phyloP scores from a whole-genome alignment of 148 eudicot species.

The Vaccinium corymbosum region DNA sequence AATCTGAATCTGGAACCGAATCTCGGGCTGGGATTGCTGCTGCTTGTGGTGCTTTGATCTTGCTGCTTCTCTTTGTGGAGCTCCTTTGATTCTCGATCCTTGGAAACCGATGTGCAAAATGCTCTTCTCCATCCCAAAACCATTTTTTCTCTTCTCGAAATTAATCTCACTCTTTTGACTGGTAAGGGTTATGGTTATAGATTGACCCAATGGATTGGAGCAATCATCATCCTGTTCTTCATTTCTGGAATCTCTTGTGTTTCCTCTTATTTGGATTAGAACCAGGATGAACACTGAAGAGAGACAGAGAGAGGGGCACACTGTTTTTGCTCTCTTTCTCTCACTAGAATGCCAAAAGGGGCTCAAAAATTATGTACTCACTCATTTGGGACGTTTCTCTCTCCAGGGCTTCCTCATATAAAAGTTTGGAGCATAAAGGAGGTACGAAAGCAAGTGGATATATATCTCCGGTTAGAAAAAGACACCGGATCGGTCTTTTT shows the following conservation, averaged over 20 bases:
- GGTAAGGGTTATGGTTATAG: too few relatives aligned
- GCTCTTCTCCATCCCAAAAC: conserved; percentile 76
- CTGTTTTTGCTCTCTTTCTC: not conserved
- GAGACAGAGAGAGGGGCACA: too few relatives aligned
- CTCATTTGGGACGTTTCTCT: not conserved
- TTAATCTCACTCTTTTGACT: not conserved
- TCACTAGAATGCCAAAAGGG: not conserved
- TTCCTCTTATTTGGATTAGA: not conserved
- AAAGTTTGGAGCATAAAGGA: not conserved
- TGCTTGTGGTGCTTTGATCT: not conserved
- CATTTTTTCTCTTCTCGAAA: conserved; percentile 29
- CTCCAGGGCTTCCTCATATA: not conserved
- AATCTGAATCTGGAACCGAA: conserved; percentile 42
- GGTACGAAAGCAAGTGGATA: not conserved
- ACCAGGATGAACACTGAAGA: conserved; percentile 12
- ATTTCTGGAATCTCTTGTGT: not conserved
- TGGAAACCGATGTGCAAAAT: conserved; percentile 60
- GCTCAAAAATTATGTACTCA: not conserved
- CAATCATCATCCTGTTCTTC: not conserved
- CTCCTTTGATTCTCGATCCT: conserved; percentile 34
- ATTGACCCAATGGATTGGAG: not conserved
- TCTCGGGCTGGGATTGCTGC: conserved; percentile 28
- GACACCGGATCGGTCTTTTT: not conserved
- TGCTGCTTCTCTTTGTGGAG: not conserved
- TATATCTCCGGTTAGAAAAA: not conserved